Conservation (phyloP, 352 stramenopile genomes). For the Hyaloperonospora arabidopsidis region DNA sequence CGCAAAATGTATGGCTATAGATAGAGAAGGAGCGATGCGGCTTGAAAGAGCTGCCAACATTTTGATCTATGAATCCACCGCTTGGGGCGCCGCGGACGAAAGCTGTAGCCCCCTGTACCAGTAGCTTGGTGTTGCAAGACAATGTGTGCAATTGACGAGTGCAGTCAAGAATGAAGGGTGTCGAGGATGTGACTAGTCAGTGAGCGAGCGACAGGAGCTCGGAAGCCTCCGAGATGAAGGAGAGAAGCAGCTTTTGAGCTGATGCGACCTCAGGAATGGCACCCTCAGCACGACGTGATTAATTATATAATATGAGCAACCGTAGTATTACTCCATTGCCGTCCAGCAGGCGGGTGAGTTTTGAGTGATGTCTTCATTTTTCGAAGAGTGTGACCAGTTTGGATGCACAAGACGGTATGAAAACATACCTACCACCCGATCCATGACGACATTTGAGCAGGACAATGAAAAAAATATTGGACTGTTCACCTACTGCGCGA, state of each 20-base stretch:
- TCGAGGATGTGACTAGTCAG: slow-evolving; percentile 3
- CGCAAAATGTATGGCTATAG: slow-evolving; percentile 74
- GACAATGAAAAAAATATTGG: background rate
- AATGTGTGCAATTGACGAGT: slow-evolving; percentile 35
- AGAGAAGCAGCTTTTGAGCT: slow-evolving; percentile 25
- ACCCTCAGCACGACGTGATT: slow-evolving; percentile 22
- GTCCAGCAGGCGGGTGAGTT: background rate
- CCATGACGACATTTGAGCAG: no score
- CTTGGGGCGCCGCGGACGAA: slow-evolving; percentile 22
- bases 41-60: slow-evolving; percentile 11
- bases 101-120: slow-evolving; percentile 34
- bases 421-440: no score
- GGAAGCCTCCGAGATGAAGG: slow-evolving; percentile 25
- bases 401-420: background rate
- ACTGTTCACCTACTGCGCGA: no score
- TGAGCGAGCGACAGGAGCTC: slow-evolving; percentile 13
- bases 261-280: slow-evolving; percentile 17
- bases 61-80: slow-evolving; percentile 9
- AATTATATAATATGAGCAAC: slow-evolving; percentile 47
- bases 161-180: slow-evolving; percentile 28
- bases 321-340: slow-evolving; percentile 26
- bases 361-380: slow-evolving; percentile 2
- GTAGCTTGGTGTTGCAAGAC: slow-evolving; percentile 31
- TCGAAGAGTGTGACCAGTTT: no score
- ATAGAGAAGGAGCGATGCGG: slow-evolving; percentile 5